Base-by-base conservation (phyloP, 129 eudicot genomes). In the Saussurea involucrata region DNA sequence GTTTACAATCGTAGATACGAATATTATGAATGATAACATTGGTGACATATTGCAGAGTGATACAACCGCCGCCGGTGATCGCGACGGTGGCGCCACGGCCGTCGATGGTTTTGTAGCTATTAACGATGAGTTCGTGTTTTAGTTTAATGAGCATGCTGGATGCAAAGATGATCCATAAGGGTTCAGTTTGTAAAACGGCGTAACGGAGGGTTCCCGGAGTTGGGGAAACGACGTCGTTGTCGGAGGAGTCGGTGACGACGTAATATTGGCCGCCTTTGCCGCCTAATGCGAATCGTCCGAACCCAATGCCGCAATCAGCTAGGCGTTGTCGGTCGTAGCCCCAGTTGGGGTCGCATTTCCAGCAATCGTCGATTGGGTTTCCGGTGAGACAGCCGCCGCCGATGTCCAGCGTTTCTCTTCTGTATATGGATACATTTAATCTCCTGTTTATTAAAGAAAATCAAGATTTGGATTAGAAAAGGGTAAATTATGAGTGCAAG, bases 301-400 rank as follows among this genome's bases (percentile, higher is more conserved):
- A 88, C 18, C 93, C 93, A 12, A 88, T 86, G 72, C 83, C 86
- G 22, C 93, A 88, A 49, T 88, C 93, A 3, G 93, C 93, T 6
- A 88, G 67, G 8, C 76, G 83, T 42, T 84, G 88, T 12, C 93
- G 85, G 76, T 89, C 80, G 31, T 29, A 46, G 63, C 32, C 78
- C 90, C 90, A 89, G 37, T 81, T 76, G 10, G 90, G 90, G 73
- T 89, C 93, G 42, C 93, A 89, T 18, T 87, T 84, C 93, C 90
- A 89, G 81, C 93, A 89, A 67, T 89, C 93, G 76, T 89, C 90
- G 69, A 89, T 89, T 9, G 93, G 93, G 83, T 89, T 89, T 11
- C 93, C 93, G 68, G 90, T 89, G 6, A 83, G 68, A 44, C 90
- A 86, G 10, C 74, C 73, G 75, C 80, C 76, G 4, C 66, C 72